Evolutionary conservation across 73 alveolate genomes (phyloP).

Genomic region (Tetrahymena borealis): DNA sequence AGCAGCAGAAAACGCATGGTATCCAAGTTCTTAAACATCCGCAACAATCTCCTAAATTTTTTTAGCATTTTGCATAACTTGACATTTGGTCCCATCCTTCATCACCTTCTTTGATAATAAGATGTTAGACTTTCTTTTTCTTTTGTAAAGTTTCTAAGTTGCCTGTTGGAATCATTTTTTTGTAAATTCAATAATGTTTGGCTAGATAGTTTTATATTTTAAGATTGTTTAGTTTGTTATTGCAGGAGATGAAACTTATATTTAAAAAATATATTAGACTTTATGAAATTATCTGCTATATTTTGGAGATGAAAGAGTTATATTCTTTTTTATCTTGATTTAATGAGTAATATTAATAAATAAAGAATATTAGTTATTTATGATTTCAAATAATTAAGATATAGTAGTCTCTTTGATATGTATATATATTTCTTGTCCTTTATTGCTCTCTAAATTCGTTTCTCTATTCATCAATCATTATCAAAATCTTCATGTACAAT

Average conservation of each 20-base stretch:
- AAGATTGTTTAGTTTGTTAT: neutral
- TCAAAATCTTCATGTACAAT: neutral
- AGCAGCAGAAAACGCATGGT: slow-evolving; percentile 38
- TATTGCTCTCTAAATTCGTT: neutral
- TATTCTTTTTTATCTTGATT: neutral
- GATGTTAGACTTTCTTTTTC: neutral
- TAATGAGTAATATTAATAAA: neutral
- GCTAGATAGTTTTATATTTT: neutral
- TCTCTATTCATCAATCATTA: neutral
- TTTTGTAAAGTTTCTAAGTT: neutral
- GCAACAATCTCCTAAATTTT: slow-evolving; percentile 31
- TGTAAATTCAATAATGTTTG: neutral
- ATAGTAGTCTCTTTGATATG: neutral
- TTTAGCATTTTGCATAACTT: slow-evolving; percentile 34
- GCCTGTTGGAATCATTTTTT: neutral
- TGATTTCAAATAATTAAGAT: neutral
- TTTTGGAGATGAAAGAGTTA: neutral
- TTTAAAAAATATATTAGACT: too few species aligned
- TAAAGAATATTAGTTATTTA: neutral
- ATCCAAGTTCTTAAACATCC: slow-evolving; percentile 44
- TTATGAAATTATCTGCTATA: too few species aligned
- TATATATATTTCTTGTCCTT: neutral
- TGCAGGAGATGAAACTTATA: too few species aligned
- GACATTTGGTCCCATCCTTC: slow-evolving; percentile 6
- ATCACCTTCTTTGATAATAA: neutral